Evolutionary conservation across 441 rosid species (phyloP).

Genomic region (Populus hybrid): DNA sequence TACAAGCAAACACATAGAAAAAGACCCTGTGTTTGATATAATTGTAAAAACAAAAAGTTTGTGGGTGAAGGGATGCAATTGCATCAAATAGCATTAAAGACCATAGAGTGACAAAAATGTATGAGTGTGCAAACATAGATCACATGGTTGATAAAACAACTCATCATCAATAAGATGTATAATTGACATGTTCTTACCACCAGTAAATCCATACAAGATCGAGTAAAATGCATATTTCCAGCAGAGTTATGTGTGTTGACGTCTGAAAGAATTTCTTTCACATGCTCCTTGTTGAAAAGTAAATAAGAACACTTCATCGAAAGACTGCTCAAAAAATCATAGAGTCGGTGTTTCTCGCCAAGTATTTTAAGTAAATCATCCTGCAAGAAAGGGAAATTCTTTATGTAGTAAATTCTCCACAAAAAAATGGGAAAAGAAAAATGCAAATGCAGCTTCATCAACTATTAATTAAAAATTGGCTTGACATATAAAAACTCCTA

Average conservation of each 20-base stretch:
- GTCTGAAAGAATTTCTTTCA: conserved; percentile 76
- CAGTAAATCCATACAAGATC: conserved; percentile 84
- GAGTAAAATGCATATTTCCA: conserved; percentile 44
- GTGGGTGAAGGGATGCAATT: background rate
- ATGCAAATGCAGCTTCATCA: conserved; percentile 6
- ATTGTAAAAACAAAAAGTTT: background rate
- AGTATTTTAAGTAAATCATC: conserved; percentile 91
- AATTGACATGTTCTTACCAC: conserved; percentile 63
- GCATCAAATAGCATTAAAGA: background rate
- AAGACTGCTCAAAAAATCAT: conserved; percentile 79
- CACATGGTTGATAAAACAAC: background rate
- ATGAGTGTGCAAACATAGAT: background rate
- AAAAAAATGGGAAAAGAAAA: background rate
- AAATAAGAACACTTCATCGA: conserved; percentile 87
- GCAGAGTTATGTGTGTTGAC: conserved; percentile 59
- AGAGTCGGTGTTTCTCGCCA: conserved; percentile 82
- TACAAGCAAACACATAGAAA: background rate
- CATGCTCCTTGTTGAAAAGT: conserved; percentile 89
- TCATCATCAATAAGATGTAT: background rate
- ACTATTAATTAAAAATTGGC: background rate
- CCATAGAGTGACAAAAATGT: background rate
- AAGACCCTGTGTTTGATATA: background rate
- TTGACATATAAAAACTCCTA: background rate
- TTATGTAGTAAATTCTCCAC: background rate
- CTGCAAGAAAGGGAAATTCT: conserved; percentile 45